Evolutionary conservation across 495 filamentous ascomycete species (phyloP), one percentile per base, ranked within the genome.

Genomic region (Xylona heveae): DNA sequence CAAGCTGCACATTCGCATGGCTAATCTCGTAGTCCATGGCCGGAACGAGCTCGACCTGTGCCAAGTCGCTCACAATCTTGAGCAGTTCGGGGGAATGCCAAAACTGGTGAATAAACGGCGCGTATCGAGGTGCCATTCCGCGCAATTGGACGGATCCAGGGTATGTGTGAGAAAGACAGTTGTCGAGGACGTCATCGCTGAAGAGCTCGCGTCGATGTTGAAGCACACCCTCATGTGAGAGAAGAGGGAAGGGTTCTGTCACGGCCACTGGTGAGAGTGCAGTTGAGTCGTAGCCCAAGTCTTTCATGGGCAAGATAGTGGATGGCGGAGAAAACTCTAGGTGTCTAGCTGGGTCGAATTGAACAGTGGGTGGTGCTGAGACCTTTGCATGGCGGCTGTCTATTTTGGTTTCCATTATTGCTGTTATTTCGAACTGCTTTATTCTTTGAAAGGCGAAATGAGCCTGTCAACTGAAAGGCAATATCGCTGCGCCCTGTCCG

Each of bases 1-100:
- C 26, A 25, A 40, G 24, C n/a, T 30, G 35, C 20, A 43, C 34
- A 19, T 43, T 43, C 14, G 23, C 23, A 32, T 43, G 41, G 20
- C 38, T 38, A 24, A 43, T 34, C 19, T 43, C 41, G 34, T 37
- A 33, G 29, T 37, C 33, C 10, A 37, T 17, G 6, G 30, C 35
- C 9, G 38, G 38, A 1, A 37, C 29, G 6, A 43, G 34, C 6
- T 43, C 41, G 12, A 43, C 25, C 4, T 34, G 33, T 3, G 41
- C 39, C 13, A 41, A 29, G 3, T 35, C 13, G 19, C 33, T 37
- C 27, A 40, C 21, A 29, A 35, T 31, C 9, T 26, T 21, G 3
- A 43, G 25, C 6, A 33, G 20, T 20, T 31, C 28, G 4, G 33
- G 38, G 30, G 28, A 18, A 21, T 24, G 38, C 41, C 41, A 43